These are phyloP conservation scores for Boletus semigastroideus DNA, from an alignment of 1,284 basidiomycete genomes.

Conservation along the genomic window DNA sequence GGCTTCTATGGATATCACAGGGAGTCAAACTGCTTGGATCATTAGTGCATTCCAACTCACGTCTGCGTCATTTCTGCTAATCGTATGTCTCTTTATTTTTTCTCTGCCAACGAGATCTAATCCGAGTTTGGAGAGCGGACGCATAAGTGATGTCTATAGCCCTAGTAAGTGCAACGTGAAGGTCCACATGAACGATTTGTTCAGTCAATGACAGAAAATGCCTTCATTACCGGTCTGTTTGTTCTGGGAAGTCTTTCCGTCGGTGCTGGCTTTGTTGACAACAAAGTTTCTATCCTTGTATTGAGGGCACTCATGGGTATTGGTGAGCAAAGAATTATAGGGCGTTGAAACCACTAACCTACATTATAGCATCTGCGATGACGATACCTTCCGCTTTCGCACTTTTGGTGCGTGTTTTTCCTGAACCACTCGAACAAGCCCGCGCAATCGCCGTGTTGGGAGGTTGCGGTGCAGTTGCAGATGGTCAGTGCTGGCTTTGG, in stretches of 20 bases:
- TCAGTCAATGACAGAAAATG: slow-evolving; percentile 17
- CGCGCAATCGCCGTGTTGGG: slow-evolving; percentile 47
- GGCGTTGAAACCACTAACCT: slow-evolving; percentile 2
- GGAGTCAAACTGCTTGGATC: slow-evolving; percentile 41
- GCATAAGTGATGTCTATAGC: slow-evolving; percentile 33
- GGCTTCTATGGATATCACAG: slow-evolving; percentile 54
- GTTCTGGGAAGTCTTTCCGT: slow-evolving; percentile 40
- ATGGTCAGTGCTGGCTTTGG: slow-evolving; percentile 33
- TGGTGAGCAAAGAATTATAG: slow-evolving; percentile 18
- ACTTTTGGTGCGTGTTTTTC: slow-evolving; percentile 46
- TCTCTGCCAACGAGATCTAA: slow-evolving; percentile 12
- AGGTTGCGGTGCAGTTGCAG: slow-evolving; percentile 44
- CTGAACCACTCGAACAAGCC: slow-evolving; percentile 44
- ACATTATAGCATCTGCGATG: slow-evolving; percentile 38
- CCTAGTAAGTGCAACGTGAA: slow-evolving; percentile 19
- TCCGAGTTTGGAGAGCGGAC: slow-evolving; percentile 26
- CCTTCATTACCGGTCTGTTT: slow-evolving; percentile 33
- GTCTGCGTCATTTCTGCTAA: slow-evolving; percentile 42
- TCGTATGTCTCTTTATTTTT: slow-evolving; percentile 32
- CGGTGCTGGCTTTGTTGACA: slow-evolving; percentile 41
- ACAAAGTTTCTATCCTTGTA: slow-evolving; percentile 43
- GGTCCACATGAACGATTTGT: background rate
- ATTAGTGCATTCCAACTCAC: slow-evolving; percentile 44
- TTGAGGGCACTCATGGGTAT: slow-evolving; percentile 45
- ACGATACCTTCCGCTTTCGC: slow-evolving; percentile 49